Base-by-base conservation (phyloP, 768 basidiomycete species). In the Trametes punicea region DNA sequence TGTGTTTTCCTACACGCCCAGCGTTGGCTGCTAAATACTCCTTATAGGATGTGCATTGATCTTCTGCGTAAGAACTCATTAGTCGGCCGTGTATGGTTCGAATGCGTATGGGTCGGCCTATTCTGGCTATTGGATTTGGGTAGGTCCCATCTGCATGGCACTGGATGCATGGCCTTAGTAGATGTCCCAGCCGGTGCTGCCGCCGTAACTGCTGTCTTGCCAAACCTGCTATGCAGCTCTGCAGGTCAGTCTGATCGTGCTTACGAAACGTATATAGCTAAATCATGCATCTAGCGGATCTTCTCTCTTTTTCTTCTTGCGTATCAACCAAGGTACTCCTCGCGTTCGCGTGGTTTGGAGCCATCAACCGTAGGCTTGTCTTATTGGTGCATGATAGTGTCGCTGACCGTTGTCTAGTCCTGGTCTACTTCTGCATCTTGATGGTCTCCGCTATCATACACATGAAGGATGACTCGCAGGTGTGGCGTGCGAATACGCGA, bases 11-110 rank as follows among this genome's bases (percentile, higher is more conserved):
- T n/a, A n/a, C n/a, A n/a, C n/a, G n/a, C n/a, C n/a, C n/a, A n/a
- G n/a, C n/a, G n/a, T n/a, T n/a, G n/a, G n/a, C n/a, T n/a, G n/a
- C n/a, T 51, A 8, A 47, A 25, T 31, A 46, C 50, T 53, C 42
- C 16, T 46, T n/a, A 51, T 45, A 82, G 80, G 65, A 76, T 80
- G 41, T 84, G 85, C 59, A 67, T 81, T 34, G 87, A 89, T 67
- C 67, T 88, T 31, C 63, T 79, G 21, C 75, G 76, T 18, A 75
- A 71, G 57, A 71, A 79, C 66, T 69, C 80, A 6, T 66, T 85
- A 40, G 76, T 82, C 20, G 77, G 78, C 21, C 78, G 76, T n/a
- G 81, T 89, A 15, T 88, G 85, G 84, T 85, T 89, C 60, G 88
- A 90, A 65, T 80, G 78, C 61, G 44, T 69, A 21, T 90, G 87